A percentile compares a stretch with the other conserved stretches of the same genome.
Evolutionary conservation across 768 basidiomycete species (phyloP).

Genomic region (Hygrophoropsis aurantiaca): DNA sequence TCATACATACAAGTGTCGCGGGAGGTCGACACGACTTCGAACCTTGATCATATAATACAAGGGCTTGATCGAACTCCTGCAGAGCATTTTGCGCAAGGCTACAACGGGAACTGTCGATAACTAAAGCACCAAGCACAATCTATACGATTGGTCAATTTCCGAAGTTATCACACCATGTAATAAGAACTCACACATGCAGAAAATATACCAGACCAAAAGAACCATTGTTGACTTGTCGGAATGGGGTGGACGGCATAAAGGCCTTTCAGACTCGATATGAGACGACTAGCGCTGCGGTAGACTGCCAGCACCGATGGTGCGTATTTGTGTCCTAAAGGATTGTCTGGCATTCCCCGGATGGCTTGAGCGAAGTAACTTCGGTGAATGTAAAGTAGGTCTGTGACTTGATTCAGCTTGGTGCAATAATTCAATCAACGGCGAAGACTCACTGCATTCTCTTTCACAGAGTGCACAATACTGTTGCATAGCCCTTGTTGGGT

Average conservation of each 20-base stretch:
- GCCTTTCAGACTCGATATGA: slow-evolving; percentile 40
- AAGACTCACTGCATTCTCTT: slow-evolving; percentile 45
- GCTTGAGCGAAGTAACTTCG: slow-evolving; percentile 51
- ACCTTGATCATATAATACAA: slow-evolving; percentile 44
- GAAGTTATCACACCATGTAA: neutral
- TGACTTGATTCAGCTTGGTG: neutral
- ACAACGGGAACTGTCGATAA: slow-evolving; percentile 46
- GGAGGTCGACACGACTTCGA: slow-evolving; percentile 38
- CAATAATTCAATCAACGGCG: neutral
- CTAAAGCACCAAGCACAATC: slow-evolving; percentile 47
- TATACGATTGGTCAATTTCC: slow-evolving; percentile 13
- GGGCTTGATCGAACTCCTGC: slow-evolving; percentile 34
- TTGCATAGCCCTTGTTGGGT: slow-evolving; percentile 40
- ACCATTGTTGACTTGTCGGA: slow-evolving; percentile 39
- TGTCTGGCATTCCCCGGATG: slow-evolving; percentile 37
- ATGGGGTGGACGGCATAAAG: slow-evolving; percentile 37
- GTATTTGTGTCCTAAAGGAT: slow-evolving; percentile 46
- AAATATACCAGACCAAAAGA: slow-evolving; percentile 52
- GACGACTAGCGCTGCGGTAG: slow-evolving; percentile 42
- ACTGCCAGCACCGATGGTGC: slow-evolving; percentile 45
- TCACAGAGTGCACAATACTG: slow-evolving; percentile 43
- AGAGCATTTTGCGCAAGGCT: slow-evolving; percentile 40
- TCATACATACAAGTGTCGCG: slow-evolving; percentile 31
- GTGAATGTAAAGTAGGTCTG: slow-evolving; percentile 47
- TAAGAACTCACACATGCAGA: slow-evolving; percentile 45